These are phyloP conservation scores for Neofusicoccum parvum DNA, from an alignment of 2,329 filamentous ascomycete genomes.

Conservation along the genomic window DNA sequence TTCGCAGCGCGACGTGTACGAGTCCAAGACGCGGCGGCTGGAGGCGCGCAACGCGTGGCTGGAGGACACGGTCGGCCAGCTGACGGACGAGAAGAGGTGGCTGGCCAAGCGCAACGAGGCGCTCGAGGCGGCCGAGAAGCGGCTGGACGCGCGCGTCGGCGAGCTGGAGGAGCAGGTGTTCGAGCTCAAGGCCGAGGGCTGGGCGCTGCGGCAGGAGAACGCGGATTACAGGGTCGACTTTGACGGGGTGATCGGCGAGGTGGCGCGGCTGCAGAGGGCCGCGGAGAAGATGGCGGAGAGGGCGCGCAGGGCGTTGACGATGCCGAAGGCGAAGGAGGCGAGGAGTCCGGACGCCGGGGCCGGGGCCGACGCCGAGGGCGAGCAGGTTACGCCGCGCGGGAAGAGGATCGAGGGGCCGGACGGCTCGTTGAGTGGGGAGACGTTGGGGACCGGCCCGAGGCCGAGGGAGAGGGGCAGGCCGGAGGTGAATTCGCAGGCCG, in stretches of 20 bases:
- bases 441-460: background rate
- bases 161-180: background rate
- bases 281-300: background rate
- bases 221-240: background rate
- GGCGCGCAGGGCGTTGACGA: background rate
- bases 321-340: background rate
- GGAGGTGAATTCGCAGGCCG: background rate
- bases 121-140: background rate
- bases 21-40: background rate
- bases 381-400: background rate
- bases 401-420: background rate
- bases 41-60: conserved; percentile 12
- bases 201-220: background rate
- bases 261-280: background rate
- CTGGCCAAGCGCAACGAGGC: conserved; percentile 4
- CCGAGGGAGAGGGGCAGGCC: background rate
- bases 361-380: background rate
- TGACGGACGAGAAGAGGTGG: conserved; percentile 4
- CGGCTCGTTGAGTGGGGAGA: background rate
- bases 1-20: conserved; percentile 4
- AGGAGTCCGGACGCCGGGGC: background rate
- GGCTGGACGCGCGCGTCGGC: background rate
- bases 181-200: background rate
- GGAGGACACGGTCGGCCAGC: conserved; percentile 7
- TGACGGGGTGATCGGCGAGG: background rate